Base-by-base conservation (phyloP, 371 early-diverging fungal genomes). In the Mortierella sp. region DNA sequence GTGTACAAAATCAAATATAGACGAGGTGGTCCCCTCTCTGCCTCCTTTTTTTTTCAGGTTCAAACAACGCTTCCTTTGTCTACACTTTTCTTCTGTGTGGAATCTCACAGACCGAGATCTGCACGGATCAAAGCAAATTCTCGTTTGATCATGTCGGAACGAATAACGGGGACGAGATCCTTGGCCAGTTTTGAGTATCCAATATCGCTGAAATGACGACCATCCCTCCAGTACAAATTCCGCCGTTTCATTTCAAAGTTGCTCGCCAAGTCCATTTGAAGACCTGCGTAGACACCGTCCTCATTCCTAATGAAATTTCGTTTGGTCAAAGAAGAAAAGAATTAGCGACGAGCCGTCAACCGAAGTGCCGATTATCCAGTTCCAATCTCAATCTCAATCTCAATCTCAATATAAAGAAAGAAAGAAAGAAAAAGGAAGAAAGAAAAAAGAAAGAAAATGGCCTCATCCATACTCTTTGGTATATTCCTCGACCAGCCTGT, bases 121-220 rank as follows among this genome's bases (percentile, higher is more conserved):
- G 68, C 26, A 25, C 61, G 61, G 60, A 68, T 62, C 29, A 81
- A 19, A 7, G 64, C 23, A 58, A 81, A 81, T 59, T 81, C 81
- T 23, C 81, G 68, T 57, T 81, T 81, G 26, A 81, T 69, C 66
- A 81, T 81, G 60, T 81, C 81, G 0, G 72, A 57, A 19, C 60
- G 59, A 30, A 75, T 66, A 23, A 75, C 7, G 4, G 75, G 75
- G n/a, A 81, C 51, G 57, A 62, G 71, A 28, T 81, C 81, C 57
- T 81, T 81, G 58, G 81, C 68, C 57, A 81, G 65, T 45, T 75
- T 74, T 44, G 62, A 37, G 53, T 81, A 75, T 55, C 81, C 81
- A 51, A 47, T 71, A 9, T 68, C 72, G 50, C 66, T 75, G 19
- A 81, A 81, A 44, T 81, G 81, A 12, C 81, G 75, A 5, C 66